Percentiles rank a stretch among this genome's conserved stretches.
phyloP scores from a whole-genome alignment of 257 asterid species.

The Plantago ovata region DNA sequence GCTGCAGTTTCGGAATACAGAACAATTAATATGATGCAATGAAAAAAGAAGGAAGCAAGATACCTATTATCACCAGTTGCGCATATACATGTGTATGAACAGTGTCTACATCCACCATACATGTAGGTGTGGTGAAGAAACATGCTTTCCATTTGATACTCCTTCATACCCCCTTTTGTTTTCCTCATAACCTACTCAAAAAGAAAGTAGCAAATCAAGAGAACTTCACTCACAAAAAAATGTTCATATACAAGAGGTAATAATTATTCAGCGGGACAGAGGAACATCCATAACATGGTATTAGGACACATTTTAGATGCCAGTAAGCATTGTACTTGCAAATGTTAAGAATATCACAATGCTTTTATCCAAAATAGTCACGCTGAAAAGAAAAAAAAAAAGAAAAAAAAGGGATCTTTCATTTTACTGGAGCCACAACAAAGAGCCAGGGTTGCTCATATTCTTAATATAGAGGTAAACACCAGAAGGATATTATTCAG shows the following conservation, averaged over 20 bases:
- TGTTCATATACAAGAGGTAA: conserved; percentile 16
- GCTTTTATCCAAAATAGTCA: conserved; percentile 10
- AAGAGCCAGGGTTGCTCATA: conserved; percentile 6
- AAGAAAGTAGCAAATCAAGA: conserved; percentile 22
- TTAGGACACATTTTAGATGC: too few relatives aligned
- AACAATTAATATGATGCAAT: conserved; percentile 2
- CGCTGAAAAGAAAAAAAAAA: not conserved
- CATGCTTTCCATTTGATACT: conserved; percentile 91
- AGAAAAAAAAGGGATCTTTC: not conserved
- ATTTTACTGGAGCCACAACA: not conserved
- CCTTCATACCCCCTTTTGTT: conserved; percentile 78
- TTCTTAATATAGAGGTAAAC: conserved; percentile 3
- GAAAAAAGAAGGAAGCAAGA: conserved; percentile 16
- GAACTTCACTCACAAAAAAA: conserved; percentile 18
- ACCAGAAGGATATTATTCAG: conserved; percentile 4
- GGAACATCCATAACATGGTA: too few relatives aligned
- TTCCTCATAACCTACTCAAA: conserved; percentile 77
- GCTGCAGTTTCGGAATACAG: conserved; percentile 1
- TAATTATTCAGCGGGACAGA: not conserved
- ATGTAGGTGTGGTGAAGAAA: conserved; percentile 98
- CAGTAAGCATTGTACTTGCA: not conserved
- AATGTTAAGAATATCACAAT: not conserved
- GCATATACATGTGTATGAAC: conserved; percentile 97
- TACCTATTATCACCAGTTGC: conserved; percentile 92
- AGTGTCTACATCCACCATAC: conserved; percentile 97